These are phyloP conservation scores for Erodium maritimum DNA, from an alignment of 345 rosid genomes.

Conservation along the genomic window DNA sequence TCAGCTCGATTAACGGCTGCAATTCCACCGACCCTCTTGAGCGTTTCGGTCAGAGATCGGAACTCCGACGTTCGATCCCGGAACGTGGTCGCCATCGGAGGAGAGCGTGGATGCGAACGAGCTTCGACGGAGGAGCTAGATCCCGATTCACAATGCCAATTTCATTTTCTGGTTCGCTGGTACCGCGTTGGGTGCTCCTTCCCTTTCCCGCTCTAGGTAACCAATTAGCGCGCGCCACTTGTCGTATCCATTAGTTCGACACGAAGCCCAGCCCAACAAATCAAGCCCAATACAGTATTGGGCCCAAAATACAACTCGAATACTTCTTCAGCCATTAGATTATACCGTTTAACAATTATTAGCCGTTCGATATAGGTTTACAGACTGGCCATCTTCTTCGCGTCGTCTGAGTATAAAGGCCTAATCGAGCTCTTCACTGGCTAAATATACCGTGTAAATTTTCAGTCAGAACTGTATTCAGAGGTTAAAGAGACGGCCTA, in stretches of 20 bases:
- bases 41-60: slow-evolving; percentile 50
- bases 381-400: neutral
- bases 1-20: slow-evolving; percentile 16
- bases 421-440: neutral
- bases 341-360: neutral
- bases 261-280: no score
- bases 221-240: neutral
- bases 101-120: no score
- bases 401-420: slow-evolving; percentile 3
- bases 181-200: neutral
- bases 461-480: no score
- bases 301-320: no score
- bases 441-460: neutral
- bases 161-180: neutral
- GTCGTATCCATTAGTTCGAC: neutral
- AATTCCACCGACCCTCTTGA: slow-evolving; percentile 56
- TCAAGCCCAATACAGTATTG: no score
- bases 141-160: neutral
- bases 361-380: slow-evolving; percentile 47
- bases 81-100: slow-evolving; percentile 40
- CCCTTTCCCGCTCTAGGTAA: neutral
- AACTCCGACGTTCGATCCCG: slow-evolving; percentile 85
- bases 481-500: slow-evolving; percentile 63
- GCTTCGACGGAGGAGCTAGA: neutral
- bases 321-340: neutral